A percentile compares a stretch with the other conserved stretches of the same genome.
Conservation (phyloP, 2,329 filamentous ascomycete species). For the Cladophialophora immunda region DNA sequence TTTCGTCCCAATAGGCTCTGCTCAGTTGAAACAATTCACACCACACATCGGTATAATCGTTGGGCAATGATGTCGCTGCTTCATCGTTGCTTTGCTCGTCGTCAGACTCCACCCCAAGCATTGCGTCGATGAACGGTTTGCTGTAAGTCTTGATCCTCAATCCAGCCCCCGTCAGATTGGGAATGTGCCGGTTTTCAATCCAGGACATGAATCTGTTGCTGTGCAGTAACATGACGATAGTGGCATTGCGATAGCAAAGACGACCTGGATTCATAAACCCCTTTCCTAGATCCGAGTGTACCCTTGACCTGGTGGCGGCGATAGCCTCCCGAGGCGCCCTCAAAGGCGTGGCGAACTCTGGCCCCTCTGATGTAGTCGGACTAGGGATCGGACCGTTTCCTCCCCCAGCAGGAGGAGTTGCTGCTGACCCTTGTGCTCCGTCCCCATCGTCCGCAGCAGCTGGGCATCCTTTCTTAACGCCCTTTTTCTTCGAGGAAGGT, state of each 20-base stretch:
- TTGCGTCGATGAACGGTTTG: slow-evolving; percentile 1
- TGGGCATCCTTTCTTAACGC: neutral
- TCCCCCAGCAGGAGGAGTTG: neutral
- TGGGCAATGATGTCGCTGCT: neutral
- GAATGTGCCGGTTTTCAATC: slow-evolving; percentile 31
- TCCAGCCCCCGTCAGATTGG: slow-evolving; percentile 14
- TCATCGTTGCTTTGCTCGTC: neutral
- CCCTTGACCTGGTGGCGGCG: slow-evolving; percentile 1
- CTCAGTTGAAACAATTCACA: slow-evolving; percentile 29
- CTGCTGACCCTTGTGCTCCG: neutral
- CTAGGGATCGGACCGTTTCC: slow-evolving; percentile 6
- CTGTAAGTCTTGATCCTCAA: slow-evolving; percentile 12
- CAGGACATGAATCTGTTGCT: slow-evolving; percentile 31
- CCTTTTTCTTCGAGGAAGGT: neutral
- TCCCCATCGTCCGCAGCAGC: neutral
- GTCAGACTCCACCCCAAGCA: neutral
- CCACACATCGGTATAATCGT: slow-evolving; percentile 28
- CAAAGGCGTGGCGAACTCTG: slow-evolving; percentile 14
- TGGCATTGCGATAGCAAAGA: slow-evolving; percentile 33
- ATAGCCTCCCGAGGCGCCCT: slow-evolving; percentile 1
- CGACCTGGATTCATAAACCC: slow-evolving; percentile 8
- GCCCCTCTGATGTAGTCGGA: slow-evolving; percentile 24
- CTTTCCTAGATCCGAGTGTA: neutral
- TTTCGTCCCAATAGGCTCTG: slow-evolving; percentile 13
- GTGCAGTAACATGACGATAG: slow-evolving; percentile 29